These are phyloP conservation scores for Podaxis mareebaensis DNA, from an alignment of 768 basidiomycete genomes.

Conservation along the genomic window DNA sequence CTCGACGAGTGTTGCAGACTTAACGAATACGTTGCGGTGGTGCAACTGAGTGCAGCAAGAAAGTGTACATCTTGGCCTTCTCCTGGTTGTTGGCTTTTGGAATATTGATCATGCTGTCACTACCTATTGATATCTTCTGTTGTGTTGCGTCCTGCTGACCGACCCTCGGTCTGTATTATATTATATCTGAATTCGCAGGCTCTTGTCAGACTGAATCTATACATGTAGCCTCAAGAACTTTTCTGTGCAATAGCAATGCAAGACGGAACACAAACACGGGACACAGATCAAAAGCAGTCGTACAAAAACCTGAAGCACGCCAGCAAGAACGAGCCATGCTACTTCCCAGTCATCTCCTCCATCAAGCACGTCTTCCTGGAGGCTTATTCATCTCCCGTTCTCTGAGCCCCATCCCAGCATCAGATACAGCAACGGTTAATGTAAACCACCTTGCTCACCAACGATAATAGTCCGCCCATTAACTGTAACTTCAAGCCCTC, in stretches of 20 bases:
- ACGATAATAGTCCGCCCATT: background rate
- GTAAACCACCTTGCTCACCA: background rate
- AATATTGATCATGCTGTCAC: too few species aligned
- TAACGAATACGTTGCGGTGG: too few species aligned
- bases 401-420: background rate
- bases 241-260: background rate
- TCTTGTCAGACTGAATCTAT: background rate
- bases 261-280: background rate
- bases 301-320: background rate
- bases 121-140: slow-evolving; percentile 55
- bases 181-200: background rate
- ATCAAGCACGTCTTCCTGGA: background rate
- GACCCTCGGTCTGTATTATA: background rate
- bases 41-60: too few species aligned
- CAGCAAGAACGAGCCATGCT: background rate
- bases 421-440: background rate
- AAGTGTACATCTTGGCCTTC: too few species aligned
- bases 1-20: too few species aligned
- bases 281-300: background rate
- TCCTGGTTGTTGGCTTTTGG: too few species aligned
- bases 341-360: background rate
- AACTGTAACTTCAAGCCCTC: background rate
- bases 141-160: background rate
- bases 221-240: background rate
- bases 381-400: background rate